These are phyloP conservation scores for Penicillium sp. DNA, from an alignment of 2,329 filamentous ascomycete species.

Conservation along the genomic window DNA sequence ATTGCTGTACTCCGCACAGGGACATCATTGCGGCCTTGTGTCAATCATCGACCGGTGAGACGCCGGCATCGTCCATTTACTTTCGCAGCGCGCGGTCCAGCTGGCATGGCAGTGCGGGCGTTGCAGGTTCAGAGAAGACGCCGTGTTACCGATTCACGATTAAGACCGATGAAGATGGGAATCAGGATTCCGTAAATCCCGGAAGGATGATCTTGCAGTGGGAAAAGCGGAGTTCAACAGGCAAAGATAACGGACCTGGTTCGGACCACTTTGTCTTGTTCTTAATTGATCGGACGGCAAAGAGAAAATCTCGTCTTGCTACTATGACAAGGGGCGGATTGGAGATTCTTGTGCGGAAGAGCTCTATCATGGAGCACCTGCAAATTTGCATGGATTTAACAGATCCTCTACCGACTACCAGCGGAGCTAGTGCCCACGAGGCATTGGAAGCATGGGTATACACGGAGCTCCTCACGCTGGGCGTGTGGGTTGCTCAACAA, in stretches of 20 bases:
- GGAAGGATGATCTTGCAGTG: conserved; percentile 24
- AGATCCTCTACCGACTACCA: conserved; percentile 4
- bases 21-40: conserved; percentile 23
- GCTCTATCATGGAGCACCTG: conserved; percentile 23
- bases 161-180: not conserved
- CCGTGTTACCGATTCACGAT: conserved; percentile 20
- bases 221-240: conserved; percentile 16
- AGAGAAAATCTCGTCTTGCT: conserved; percentile 22
- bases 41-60: not conserved
- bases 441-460: conserved; percentile 27
- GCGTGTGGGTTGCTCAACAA: conserved; percentile 29
- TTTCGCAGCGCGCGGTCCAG: conserved; percentile 18
- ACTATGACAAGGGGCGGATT: conserved; percentile 22
- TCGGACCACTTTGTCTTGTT: conserved; percentile 20
- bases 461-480: conserved; percentile 32
- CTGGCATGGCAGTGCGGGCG: conserved; percentile 15
- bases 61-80: conserved; percentile 9
- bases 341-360: conserved; percentile 28
- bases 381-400: conserved; percentile 18
- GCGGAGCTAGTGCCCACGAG: conserved; percentile 12
- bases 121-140: conserved; percentile 2
- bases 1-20: conserved; percentile 1
- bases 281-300: conserved; percentile 21
- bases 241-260: not conserved
- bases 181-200: not conserved